Base-by-base conservation (phyloP, 106 monocot genomes). In the Platanthera zijinensis region DNA sequence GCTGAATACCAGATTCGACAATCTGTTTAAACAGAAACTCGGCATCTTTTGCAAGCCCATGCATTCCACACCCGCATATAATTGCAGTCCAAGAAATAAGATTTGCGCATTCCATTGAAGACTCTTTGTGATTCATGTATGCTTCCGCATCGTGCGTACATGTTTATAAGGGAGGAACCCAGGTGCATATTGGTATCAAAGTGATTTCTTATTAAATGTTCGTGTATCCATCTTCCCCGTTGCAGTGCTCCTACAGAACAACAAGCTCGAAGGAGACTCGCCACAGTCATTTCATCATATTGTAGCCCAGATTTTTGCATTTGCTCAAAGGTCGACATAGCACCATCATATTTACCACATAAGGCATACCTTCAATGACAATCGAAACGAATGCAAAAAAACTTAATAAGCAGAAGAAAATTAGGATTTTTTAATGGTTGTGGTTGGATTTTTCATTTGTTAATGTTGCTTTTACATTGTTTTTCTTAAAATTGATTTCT, bases 1-100 rank as follows among this genome's bases (percentile, higher is more conserved):
- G 86, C 75, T 19, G 68, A 63, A 87, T 72, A 49, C 81, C 80
- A 49, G 48, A 62, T 32, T 69, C 64, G 64, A 84, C 72, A 84
- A 84, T 84, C 77, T 82, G 66, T 47, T 59, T 71, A 57, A 87
- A 87, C 13, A 84, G 79, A 19, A 67, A 59, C 57, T 82, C 84
- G 18, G 83, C 84, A 28, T 71, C 73, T 61, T 87, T 17, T 7
- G 84, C 81, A 73, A 87, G 69, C 14, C 84, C 84, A 77, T 87
- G 82, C 74, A 82, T 82, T 48, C 84, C 84, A 74, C 82, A 87
- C 6, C 76, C 84, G 73, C 78, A 84, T 6, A 87, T 87, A 50
- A 87, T 72, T 0, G 84, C 56, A 17, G 84, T 87, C 87, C 84
- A 87, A 32, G 48, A 74, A 49, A 87, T 63, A 18, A 87, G 72